These are phyloP conservation scores for Cladosporium halotolerans DNA, from an alignment of 2,329 filamentous ascomycete species.

Conservation along the genomic window DNA sequence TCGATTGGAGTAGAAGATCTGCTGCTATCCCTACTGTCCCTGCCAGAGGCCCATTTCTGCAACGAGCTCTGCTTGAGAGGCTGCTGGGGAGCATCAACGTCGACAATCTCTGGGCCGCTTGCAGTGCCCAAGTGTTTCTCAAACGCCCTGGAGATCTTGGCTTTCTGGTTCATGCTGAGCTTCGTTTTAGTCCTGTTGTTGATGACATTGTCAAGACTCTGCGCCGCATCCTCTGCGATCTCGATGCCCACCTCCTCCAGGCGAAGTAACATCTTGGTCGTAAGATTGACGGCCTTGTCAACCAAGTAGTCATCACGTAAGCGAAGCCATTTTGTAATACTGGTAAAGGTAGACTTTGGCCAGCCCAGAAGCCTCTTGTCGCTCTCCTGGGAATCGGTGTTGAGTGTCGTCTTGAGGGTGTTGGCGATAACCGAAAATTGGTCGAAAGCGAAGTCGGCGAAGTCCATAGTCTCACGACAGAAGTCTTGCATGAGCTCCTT, in stretches of 20 bases:
- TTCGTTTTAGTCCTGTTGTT: slow-evolving; percentile 64
- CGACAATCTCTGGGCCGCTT: slow-evolving; percentile 15
- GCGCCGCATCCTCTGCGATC: slow-evolving; percentile 54
- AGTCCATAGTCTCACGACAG: slow-evolving; percentile 90
- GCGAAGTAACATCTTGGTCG: slow-evolving; percentile 75
- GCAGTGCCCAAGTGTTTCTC: slow-evolving; percentile 44
- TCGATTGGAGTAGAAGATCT: slow-evolving; percentile 20
- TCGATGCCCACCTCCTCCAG: slow-evolving; percentile 72
- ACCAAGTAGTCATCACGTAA: slow-evolving; percentile 83
- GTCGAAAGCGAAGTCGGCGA: slow-evolving; percentile 77
- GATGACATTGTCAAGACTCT: slow-evolving; percentile 61
- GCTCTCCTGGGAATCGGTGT: slow-evolving; percentile 28
- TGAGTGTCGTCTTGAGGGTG: slow-evolving; percentile 48
- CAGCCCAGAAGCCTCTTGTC: slow-evolving; percentile 55
- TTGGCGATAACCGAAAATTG: slow-evolving; percentile 79
- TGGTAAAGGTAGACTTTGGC: slow-evolving; percentile 58
- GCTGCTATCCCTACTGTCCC: slow-evolving; percentile 11
- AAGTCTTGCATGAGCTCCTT: slow-evolving; percentile 82
- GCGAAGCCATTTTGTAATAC: slow-evolving; percentile 79
- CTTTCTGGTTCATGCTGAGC: slow-evolving; percentile 73
- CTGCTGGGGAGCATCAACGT: slow-evolving; percentile 21
- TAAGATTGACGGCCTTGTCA: slow-evolving; percentile 70
- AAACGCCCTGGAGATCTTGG: slow-evolving; percentile 64
- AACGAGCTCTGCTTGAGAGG: slow-evolving; percentile 37
- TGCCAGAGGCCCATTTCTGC: slow-evolving; percentile 34